Percentiles rank a stretch among this genome's conserved stretches.
Conservation (phyloP, 108 stramenopile species). For the Pseudonitzschia multistriata region DNA sequence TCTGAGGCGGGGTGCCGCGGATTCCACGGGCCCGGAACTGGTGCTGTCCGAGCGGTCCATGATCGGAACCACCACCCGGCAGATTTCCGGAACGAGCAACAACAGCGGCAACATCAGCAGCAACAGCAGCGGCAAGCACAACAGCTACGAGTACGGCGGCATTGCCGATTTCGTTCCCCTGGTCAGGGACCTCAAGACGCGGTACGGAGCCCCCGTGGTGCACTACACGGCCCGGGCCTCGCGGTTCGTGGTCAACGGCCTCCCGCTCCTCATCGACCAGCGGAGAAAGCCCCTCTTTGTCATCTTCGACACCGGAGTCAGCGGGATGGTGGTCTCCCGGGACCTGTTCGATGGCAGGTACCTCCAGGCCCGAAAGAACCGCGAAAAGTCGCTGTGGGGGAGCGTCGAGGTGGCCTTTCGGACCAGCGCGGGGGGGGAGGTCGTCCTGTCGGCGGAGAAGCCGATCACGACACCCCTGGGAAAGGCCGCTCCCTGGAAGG, state of each 20-base stretch:
- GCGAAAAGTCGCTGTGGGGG: conserved; percentile 52
- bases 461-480: conserved; percentile 55
- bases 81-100: neutral
- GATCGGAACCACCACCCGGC: no score
- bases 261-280: conserved; percentile 20
- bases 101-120: conserved; percentile 20
- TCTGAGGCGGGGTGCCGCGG: conserved; percentile 10
- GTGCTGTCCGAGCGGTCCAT: neutral
- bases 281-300: conserved; percentile 39
- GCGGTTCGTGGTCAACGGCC: conserved; percentile 40
- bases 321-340: conserved; percentile 55
- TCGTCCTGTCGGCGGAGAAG: conserved; percentile 34
- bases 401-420: conserved; percentile 46
- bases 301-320: conserved; percentile 70
- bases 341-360: conserved; percentile 60
- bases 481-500: conserved; percentile 45
- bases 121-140: conserved; percentile 13
- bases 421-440: conserved; percentile 20
- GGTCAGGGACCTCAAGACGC: conserved; percentile 36
- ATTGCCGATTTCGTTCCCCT: conserved; percentile 41
- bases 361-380: conserved; percentile 35
- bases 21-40: conserved; percentile 27
- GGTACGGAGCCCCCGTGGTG: conserved; percentile 44
- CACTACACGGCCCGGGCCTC: conserved; percentile 48
- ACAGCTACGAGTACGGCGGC: conserved; percentile 7